Base-by-base conservation (phyloP, 768 basidiomycete genomes). In the Lepiota venenata region DNA sequence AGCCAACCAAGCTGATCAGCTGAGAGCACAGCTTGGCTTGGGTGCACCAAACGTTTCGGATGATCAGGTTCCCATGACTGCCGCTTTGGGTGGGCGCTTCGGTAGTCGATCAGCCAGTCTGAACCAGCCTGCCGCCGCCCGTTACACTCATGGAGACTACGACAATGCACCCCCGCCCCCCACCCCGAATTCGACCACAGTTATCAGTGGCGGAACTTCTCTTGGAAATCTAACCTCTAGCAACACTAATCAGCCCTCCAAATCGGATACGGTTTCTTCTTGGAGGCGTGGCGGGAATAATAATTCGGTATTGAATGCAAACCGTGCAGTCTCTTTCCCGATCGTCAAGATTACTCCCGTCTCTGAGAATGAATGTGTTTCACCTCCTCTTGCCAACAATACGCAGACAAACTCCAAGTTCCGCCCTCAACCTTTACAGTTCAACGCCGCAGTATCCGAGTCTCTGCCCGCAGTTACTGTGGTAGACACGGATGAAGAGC, bases 241-340 rank as follows among this genome's bases (percentile, higher is more conserved):
- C 56, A 72, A 70, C 57, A 57, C 63, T 52, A 68, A 53, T 60
- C 57, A 69, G 4, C 82, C 85, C n/a, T 91, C 90, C 65, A 92
- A 90, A 70, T 91, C 91, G 1, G 91, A 93, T 64, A 71, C 81
- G 32, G 89, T 82, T 46, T 74, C 82, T 36, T 91, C 88, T 48
- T 93, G 91, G 91, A 81, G 91, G 65, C 87, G 91, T 49, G 81
- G 82, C 40, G 84, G 81, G 25, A 87, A 84, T 64, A 78, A 78
- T 61, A 83, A 88, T 66, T 90, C 87, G 11, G 82, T 85, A 15
- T 76, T 90, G 47, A 83, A 75, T 57, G 84, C 82, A 39, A 80
- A 87, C 60, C 83, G 86, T 52, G 69, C 79, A 27, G 74, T 76
- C 25, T 79, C 85, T 37, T 85, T 86, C 5, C 85, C 86, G 16